Percentiles rank a stretch among this genome's conserved stretches.
Evolutionary conservation across 805 yeast genomes (phyloP).

Genomic region (Wickerhamiella alocasiicola): DNA sequence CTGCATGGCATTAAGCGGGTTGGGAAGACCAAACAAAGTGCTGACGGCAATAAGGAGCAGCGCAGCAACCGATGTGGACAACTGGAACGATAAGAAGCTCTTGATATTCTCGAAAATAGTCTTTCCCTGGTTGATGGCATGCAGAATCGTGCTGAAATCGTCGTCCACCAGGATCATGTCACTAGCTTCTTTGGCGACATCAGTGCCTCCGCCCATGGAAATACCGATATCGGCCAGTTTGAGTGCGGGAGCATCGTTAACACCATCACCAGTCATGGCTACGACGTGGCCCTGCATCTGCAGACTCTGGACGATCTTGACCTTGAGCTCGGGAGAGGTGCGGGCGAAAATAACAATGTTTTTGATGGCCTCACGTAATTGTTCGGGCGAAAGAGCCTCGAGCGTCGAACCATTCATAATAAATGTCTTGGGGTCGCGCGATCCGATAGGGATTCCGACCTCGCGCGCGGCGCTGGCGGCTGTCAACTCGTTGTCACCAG

Average conservation of each 20-base stretch:
- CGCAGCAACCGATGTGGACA: slow-evolving; percentile 93
- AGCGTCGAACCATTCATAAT: slow-evolving; percentile 78
- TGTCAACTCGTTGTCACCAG: slow-evolving; percentile 50
- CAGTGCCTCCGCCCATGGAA: slow-evolving; percentile 84
- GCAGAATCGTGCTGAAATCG: slow-evolving; percentile 85
- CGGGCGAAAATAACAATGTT: slow-evolving; percentile 49
- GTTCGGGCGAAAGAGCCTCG: slow-evolving; percentile 59
- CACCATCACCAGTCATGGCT: slow-evolving; percentile 99
- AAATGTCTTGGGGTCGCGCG: slow-evolving; percentile 38
- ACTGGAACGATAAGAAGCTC: slow-evolving; percentile 86
- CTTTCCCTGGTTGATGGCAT: slow-evolving; percentile 94
- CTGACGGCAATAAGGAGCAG: slow-evolving; percentile 76
- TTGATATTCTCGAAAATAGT: slow-evolving; percentile 94
- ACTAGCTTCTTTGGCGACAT: slow-evolving; percentile 96
- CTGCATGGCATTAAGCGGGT: slow-evolving; percentile 96
- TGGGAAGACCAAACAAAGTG: slow-evolving; percentile 77
- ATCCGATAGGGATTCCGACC: slow-evolving; percentile 55
- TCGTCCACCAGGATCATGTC: slow-evolving; percentile 97
- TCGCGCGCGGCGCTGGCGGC: slow-evolving; percentile 39
- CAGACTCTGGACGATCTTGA: slow-evolving; percentile 36
- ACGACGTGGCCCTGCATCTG: slow-evolving; percentile 78
- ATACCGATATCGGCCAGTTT: slow-evolving; percentile 94
- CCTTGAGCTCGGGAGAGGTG: slow-evolving; percentile 40
- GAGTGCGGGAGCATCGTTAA: slow-evolving; percentile 96
- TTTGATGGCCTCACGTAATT: slow-evolving; percentile 61